Evolutionary conservation across 257 asterid genomes (phyloP).

Genomic region (Fraxinus cuspidata): DNA sequence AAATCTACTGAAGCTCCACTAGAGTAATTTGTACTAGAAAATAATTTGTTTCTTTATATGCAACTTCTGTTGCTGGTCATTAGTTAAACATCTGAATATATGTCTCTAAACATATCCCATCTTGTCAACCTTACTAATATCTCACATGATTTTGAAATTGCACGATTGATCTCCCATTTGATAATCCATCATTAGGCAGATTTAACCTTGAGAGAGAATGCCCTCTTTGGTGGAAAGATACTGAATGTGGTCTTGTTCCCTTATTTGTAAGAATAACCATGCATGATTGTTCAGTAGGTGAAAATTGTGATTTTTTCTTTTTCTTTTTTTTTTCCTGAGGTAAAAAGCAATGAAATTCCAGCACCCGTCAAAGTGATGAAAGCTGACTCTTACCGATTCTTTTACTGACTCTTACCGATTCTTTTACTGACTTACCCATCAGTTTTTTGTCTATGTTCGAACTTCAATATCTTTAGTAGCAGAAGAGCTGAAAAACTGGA

Average conservation of each 20-base stretch:
- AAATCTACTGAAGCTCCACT: slow-evolving; percentile 10
- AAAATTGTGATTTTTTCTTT: too few species aligned
- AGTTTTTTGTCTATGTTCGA: too few species aligned
- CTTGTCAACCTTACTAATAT: slow-evolving; percentile 11
- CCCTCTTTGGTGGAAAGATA: too few species aligned
- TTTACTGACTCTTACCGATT: neutral
- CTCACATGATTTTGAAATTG: neutral
- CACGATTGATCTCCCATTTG: too few species aligned
- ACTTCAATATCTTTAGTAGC: neutral
- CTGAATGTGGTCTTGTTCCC: too few species aligned
- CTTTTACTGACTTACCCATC: neutral
- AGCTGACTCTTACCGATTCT: neutral
- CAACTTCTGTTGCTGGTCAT: slow-evolving; percentile 4
- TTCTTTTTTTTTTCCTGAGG: too few species aligned
- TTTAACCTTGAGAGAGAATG: too few species aligned
- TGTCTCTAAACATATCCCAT: slow-evolving; percentile 9
- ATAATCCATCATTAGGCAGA: too few species aligned
- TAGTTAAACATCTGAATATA: neutral
- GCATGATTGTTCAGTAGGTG: too few species aligned
- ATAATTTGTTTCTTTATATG: slow-evolving; percentile 13
- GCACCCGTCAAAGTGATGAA: neutral
- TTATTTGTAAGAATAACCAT: too few species aligned
- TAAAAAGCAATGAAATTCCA: neutral
- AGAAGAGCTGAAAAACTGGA: too few species aligned
- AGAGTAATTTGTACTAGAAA: slow-evolving; percentile 14